These are phyloP conservation scores for Podila verticillata DNA, from an alignment of 192 early-diverging fungal genomes.

Conservation along the genomic window DNA sequence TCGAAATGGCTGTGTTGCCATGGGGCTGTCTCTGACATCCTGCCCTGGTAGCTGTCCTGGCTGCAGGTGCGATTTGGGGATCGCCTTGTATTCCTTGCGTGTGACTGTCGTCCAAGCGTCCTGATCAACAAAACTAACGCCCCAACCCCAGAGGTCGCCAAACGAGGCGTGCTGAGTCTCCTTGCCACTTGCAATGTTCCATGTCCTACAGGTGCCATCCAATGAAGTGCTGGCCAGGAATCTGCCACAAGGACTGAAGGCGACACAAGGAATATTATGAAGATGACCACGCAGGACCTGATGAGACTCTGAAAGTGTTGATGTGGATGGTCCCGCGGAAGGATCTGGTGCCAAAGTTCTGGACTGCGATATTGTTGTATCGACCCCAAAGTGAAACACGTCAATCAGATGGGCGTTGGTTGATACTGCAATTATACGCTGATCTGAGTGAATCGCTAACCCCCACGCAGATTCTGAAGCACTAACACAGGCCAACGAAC, in stretches of 20 bases:
- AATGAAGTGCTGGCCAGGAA: slow-evolving; percentile 67
- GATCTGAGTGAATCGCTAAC: slow-evolving; percentile 61
- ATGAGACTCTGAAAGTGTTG: slow-evolving; percentile 4
- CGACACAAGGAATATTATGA: slow-evolving; percentile 70
- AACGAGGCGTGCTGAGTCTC: slow-evolving; percentile 36
- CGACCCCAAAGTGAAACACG: slow-evolving; percentile 53
- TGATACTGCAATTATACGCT: slow-evolving; percentile 63
- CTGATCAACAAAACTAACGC: slow-evolving; percentile 19
- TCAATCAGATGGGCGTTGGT: slow-evolving; percentile 59
- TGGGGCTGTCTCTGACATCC: slow-evolving; percentile 33
- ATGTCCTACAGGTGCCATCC: slow-evolving; percentile 61
- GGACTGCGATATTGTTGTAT: not conserved
- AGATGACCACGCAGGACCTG: slow-evolving; percentile 59
- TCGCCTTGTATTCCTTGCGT: slow-evolving; percentile 17
- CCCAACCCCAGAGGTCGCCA: slow-evolving; percentile 34
- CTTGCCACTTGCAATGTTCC: slow-evolving; percentile 53
- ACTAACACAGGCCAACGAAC: slow-evolving; percentile 12
- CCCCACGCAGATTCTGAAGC: slow-evolving; percentile 65
- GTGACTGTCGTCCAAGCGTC: slow-evolving; percentile 22
- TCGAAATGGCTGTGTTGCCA: slow-evolving; percentile 11
- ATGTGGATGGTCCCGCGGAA: not conserved
- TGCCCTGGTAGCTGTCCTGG: slow-evolving; percentile 33
- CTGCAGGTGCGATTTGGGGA: slow-evolving; percentile 29
- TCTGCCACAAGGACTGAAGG: slow-evolving; percentile 61
- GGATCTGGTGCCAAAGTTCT: not conserved